Evolutionary conservation across 768 basidiomycete species (phyloP).

Genomic region (Trametopsis cervina): DNA sequence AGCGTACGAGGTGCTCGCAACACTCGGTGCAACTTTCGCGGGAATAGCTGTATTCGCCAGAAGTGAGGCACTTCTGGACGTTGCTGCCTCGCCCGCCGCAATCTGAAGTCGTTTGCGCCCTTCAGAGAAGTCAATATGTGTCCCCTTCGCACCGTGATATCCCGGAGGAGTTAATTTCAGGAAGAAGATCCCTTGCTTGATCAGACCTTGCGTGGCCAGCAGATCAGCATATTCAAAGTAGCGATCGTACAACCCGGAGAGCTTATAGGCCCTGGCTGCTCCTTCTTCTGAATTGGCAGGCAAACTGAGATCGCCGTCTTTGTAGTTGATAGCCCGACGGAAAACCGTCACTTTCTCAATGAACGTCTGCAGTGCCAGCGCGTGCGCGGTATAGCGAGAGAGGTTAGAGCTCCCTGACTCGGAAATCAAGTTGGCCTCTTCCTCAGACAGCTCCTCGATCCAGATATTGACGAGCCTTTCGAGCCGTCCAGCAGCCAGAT

Average conservation of each 20-base stretch:
- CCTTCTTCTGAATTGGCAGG: constrained; percentile 32
- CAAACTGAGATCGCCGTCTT: constrained; percentile 57
- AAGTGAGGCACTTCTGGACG: constrained; percentile 22
- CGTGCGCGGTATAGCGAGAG: constrained; percentile 73
- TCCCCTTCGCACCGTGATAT: constrained; percentile 57
- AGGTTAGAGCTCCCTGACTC: constrained; percentile 34
- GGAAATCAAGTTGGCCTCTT: constrained; percentile 52
- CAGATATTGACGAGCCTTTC: constrained; percentile 89
- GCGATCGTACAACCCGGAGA: constrained; percentile 81
- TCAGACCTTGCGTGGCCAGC: constrained; percentile 83
- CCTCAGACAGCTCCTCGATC: constrained; percentile 84
- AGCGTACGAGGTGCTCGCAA: constrained; percentile 13
- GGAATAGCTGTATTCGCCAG: constrained; percentile 13
- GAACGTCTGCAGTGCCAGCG: constrained; percentile 84
- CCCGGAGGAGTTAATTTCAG: constrained; percentile 71
- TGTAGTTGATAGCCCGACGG: constrained; percentile 76
- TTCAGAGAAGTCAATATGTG: constrained; percentile 31
- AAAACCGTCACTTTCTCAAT: constrained; percentile 97
- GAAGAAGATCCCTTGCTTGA: constrained; percentile 76
- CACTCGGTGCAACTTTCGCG: constrained; percentile 12
- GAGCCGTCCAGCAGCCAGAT: constrained; percentile 83
- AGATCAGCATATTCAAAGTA: constrained; percentile 96
- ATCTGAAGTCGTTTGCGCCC: constrained; percentile 41
- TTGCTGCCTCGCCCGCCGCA: constrained; percentile 26
- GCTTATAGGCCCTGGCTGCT: constrained; percentile 65